Evolutionary conservation across 2,329 filamentous ascomycete species (phyloP).

Genomic region (Apiospora hydei): DNA sequence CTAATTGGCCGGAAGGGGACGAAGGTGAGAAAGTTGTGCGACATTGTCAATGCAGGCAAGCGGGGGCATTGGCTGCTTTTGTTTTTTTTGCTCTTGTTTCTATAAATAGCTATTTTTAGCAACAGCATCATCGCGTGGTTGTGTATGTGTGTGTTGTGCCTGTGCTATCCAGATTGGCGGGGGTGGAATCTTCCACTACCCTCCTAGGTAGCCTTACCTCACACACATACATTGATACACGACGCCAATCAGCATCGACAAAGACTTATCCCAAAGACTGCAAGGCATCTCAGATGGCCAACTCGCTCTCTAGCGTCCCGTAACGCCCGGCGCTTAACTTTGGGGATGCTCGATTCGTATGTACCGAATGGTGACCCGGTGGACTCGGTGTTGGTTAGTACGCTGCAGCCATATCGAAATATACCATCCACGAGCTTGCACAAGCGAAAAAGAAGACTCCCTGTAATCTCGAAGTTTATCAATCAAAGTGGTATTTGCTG

Average conservation of each 20-base stretch:
- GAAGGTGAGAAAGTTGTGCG: constrained; percentile 27
- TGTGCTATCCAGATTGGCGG: constrained; percentile 27
- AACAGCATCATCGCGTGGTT: constrained; percentile 30
- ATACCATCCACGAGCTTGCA: not conserved
- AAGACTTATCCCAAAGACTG: not conserved
- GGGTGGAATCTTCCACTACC: not conserved
- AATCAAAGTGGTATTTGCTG: not conserved
- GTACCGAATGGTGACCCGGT: not conserved
- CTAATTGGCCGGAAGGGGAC: constrained; percentile 38
- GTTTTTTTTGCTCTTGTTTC: constrained; percentile 24
- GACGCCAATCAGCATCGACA: constrained; percentile 13
- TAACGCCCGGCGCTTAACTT: constrained; percentile 14
- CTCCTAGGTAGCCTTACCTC: not conserved
- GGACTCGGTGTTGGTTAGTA: not conserved
- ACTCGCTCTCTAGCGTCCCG: constrained; percentile 2
- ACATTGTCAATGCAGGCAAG: constrained; percentile 20
- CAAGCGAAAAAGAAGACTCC: not conserved
- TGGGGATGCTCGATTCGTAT: constrained; percentile 1
- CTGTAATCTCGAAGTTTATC: not conserved
- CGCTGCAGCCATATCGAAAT: constrained; percentile 3
- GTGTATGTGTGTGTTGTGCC: constrained; percentile 31
- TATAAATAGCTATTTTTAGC: constrained; percentile 46
- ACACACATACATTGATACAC: not conserved
- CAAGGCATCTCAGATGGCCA: not conserved
- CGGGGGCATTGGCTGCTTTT: constrained; percentile 12